Conservation (phyloP, 495 filamentous ascomycete genomes). For the Trichocladium uniseriatum region DNA sequence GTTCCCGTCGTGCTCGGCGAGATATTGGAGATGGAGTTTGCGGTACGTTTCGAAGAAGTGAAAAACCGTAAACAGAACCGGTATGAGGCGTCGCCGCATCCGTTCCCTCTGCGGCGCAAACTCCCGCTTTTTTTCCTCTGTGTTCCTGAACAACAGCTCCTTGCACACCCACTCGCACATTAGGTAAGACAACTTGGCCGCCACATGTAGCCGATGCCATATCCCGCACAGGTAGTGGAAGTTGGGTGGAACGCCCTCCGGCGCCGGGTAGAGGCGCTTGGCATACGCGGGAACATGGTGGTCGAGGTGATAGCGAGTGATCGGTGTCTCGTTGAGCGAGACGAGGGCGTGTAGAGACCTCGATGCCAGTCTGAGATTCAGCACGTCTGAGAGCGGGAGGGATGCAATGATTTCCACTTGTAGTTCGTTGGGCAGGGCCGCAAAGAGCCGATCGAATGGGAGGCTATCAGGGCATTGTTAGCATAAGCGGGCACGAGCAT, state of each 20-base stretch:
- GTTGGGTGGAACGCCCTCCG: constrained; percentile 33
- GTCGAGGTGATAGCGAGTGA: constrained; percentile 47
- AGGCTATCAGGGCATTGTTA: constrained; percentile 16
- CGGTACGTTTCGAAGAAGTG: constrained; percentile 53
- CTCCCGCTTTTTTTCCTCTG: constrained; percentile 37
- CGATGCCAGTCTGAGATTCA: constrained; percentile 44
- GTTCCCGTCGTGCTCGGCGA: constrained; percentile 33
- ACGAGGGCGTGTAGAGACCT: constrained; percentile 45
- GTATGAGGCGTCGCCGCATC: constrained; percentile 48
- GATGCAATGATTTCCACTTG: constrained; percentile 48
- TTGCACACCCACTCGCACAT: constrained; percentile 49
- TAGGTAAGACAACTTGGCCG: constrained; percentile 43
- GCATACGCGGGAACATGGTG: constrained; percentile 45
- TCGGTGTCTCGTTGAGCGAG: constrained; percentile 46
- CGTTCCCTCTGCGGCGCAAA: constrained; percentile 46
- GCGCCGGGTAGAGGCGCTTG: constrained; percentile 42
- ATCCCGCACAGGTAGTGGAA: constrained; percentile 49
- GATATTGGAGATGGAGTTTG: constrained; percentile 43
- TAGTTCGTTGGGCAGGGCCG: constrained; percentile 43
- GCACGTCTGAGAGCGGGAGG: constrained; percentile 43
- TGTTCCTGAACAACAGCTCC: constrained; percentile 45
- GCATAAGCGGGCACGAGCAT: neutral
- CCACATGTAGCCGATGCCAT: constrained; percentile 50
- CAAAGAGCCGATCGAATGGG: constrained; percentile 43
- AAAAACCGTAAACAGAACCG: constrained; percentile 46